Base-by-base conservation (phyloP, 331 rosid genomes). In the Quercus lobata region DNA sequence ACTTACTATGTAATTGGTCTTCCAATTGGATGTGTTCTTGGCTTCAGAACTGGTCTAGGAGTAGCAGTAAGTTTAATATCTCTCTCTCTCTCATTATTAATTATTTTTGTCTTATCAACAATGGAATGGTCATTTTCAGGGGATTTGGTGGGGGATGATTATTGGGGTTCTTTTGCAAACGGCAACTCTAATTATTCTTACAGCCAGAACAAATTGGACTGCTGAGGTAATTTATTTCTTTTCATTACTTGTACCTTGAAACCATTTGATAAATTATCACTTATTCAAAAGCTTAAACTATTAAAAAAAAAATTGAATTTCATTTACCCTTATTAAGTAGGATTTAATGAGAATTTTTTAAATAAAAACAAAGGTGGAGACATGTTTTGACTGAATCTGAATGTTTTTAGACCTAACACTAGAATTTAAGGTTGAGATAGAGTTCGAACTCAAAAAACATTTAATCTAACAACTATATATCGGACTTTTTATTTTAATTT, bases 81-180 rank as follows among this genome's bases (percentile, higher is more conserved):
- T 18, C 52, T 32, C 52, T 81, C 21, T 53, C 6, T 41, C 24
- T 41, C 24, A 14, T 27, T 18, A 24, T 44, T 19, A 30, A 19
- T 21, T 79, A 6, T 54, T 34, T 73, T 25, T 58, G 65, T 17
- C 46, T 12, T 3, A 74, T 58, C 5, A 25, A 65, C 56, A 44
- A 53, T 14, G 1, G 57, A 29, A 71, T 52, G 25, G 4, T 57
- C 5, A 5, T 80, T 76, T 73, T 10, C 81, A 92, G 96, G 97
- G 97, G 5, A 93, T 91, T 55, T 93, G 97, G 96, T 93, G 97
- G 97, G 97, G 97, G 8, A 84, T 91, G 97, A 84, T 93, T 75
- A 78, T 91, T 76, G 97, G 96, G 78, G 97, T 93, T 81, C 60
- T 88, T 76, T 37, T 87, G 70, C 97, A 93, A 81, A 93, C 97